Base-by-base conservation (phyloP, 1,284 basidiomycete species). In the Cryptococcus depauperatus region DNA sequence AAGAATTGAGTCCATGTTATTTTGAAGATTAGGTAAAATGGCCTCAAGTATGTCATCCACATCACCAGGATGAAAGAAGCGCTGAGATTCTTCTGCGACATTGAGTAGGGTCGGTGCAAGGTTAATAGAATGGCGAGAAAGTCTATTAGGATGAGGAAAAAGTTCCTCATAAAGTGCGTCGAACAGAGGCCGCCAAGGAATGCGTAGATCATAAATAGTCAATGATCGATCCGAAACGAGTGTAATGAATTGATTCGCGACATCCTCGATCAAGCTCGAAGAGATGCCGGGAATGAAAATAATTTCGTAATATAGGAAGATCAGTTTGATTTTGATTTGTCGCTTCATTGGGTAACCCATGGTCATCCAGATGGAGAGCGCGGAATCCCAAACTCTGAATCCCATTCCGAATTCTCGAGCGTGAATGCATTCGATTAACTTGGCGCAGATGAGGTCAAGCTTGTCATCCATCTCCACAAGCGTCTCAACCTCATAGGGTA, bases 21-120 rank as follows among this genome's bases (percentile, higher is more conserved):
- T 87, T 21, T 90, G 71, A 60, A 90, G 85, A 7, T 78, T 80
- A 26, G 74, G 73, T n/a, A 78, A 55, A 48, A 78, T 75, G 11
- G 68, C 69, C 25, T 79, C 75, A 22, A 98, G 80, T 87, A 98
- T 97, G 54, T 87, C 85, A 55, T 86, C 82, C 37, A 85, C 84
- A 40, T 89, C 85, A 42, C 81, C 79, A 8, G 91, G 85, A 57
- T 91, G 83, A 71, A 92, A 97, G 76, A 96, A 96, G 35, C 85
- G 77, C 55, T 85, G 82, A 32, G 81, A 78, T 55, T 77, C 78
- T 55, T 89, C 84, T 28, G 89, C 85, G 50, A 96, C 77, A 62
- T 85, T 87, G 22, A 89, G 83, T 75, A 90, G 83, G 51, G 55
- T 52, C 5, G 57, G 55, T n/a, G 59, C 58, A n/a, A 62, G 59